These are phyloP conservation scores for Alopecurus myosuroides DNA, from an alignment of 176 grass and related monocot genomes.

Conservation along the genomic window DNA sequence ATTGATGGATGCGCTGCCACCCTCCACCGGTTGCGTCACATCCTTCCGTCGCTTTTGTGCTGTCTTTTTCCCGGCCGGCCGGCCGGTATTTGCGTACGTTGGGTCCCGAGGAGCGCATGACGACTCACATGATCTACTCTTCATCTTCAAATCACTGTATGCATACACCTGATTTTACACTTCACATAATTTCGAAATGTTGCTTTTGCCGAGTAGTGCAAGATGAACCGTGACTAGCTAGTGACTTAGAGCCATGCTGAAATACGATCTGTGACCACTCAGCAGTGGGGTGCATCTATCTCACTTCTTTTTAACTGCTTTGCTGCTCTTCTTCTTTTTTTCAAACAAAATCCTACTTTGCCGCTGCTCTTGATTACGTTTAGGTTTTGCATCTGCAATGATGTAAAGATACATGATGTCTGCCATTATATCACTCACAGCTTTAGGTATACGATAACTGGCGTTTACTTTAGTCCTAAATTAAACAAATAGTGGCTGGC, in stretches of 20 bases:
- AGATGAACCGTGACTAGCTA: not conserved
- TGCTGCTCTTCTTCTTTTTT: not conserved
- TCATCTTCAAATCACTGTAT: not conserved
- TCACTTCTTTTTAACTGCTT: not conserved
- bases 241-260: not conserved
- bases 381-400: not conserved
- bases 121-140: not conserved
- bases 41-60: not conserved
- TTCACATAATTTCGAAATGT: too few species aligned
- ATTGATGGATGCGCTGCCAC: not conserved
- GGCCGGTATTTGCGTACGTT: not conserved
- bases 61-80: not conserved
- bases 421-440: not conserved
- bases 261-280: not conserved
- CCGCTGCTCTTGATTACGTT: not conserved
- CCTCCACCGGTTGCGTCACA: not conserved
- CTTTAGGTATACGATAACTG: not conserved
- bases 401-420: conserved; percentile 4
- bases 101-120: not conserved
- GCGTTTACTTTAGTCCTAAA: not conserved
- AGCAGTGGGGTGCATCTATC: not conserved
- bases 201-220: not conserved
- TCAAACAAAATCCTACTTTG: not conserved
- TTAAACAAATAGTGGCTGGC: not conserved
- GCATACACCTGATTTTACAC: not conserved